Conservation (phyloP, 441 rosid genomes). For the Mallotus repandus region DNA sequence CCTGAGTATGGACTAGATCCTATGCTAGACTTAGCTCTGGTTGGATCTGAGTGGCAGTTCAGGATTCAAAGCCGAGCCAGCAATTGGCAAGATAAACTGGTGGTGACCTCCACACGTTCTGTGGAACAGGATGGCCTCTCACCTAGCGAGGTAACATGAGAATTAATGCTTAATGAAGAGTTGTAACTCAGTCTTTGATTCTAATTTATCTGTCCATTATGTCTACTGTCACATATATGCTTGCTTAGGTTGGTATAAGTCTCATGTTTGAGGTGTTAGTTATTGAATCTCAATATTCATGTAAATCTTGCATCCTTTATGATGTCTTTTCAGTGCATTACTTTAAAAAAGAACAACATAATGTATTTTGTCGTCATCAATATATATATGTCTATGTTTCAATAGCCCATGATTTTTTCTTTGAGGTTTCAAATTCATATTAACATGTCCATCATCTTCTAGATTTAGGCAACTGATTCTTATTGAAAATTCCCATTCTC, state of each 20-base stretch:
- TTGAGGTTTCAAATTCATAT: not conserved
- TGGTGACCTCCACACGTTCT: constrained; percentile 90
- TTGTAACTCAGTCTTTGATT: not conserved
- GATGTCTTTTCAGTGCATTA: not conserved
- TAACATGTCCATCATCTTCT: constrained; percentile 1
- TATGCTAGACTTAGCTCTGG: constrained; percentile 90
- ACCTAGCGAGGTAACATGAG: constrained; percentile 71
- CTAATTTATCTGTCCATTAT: not conserved
- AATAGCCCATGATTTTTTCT: too few species aligned
- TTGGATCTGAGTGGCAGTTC: constrained; percentile 98
- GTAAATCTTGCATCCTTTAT: not conserved
- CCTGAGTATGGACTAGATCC: constrained; percentile 94
- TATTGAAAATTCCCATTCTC: constrained; percentile 16
- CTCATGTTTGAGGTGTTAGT: not conserved
- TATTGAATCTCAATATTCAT: not conserved
- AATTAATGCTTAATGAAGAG: not conserved
- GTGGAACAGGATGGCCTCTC: constrained; percentile 96
- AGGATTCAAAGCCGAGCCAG: constrained; percentile 97
- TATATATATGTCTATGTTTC: not conserved
- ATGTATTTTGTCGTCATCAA: not conserved
- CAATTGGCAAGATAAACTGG: constrained; percentile 96
- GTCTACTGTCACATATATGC: constrained; percentile 6
- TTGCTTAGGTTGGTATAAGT: constrained; percentile 3
- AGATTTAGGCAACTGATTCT: constrained; percentile 9
- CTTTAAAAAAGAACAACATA: not conserved